Base-by-base conservation (phyloP, 2,329 filamentous ascomycete genomes). In the Penicillium capsulatum region DNA sequence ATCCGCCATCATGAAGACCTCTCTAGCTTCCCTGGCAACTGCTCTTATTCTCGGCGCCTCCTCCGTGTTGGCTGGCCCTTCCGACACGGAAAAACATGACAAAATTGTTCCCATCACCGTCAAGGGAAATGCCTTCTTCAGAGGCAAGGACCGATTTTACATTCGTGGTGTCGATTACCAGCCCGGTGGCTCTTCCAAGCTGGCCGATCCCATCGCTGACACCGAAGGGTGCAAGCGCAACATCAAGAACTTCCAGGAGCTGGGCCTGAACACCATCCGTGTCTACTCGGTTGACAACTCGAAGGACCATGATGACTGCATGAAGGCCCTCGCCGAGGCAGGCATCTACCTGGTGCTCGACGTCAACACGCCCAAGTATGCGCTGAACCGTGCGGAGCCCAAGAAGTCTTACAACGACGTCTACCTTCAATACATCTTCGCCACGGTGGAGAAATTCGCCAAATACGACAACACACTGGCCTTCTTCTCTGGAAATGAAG, bases 251-350 rank as follows among this genome's bases (percentile, higher is more conserved):
- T 94, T 95, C 80, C 79, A 86, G 72, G 78, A 88, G 52, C 75
- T 96, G 35, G 88, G 89, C 34, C 73, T 95, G 69, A 96, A 96
- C 75, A 89, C 88, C 17, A 75, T 96, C 61, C 89, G 90, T 66
- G 85, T 95, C 47, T 96, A 95, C 76, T 88, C 84, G 11, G 82
- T 94, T 53, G 90, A 96, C 74, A 95, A 95, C 76, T 82, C 81
- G 35, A 71, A 74, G 54, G 69, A 83, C 65, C 90, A 96, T 70
- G 82, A 90, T 57, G 76, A 80, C 47, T 96, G 90, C 74, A 96
- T 96, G 90, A 72, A 75, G 45, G 74, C 77, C 31, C 76, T 95
- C 45, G 82, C 80, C 36, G 84, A 85, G 57, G 89, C 87, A 48
- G 86, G 86, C 57, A 95, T 95, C 73, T 95, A 95, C 74, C 79